Evolutionary conservation across 169 alveolate species (phyloP), one percentile per base, ranked within the genome.

Genomic region (Besnoitia besnoiti): DNA sequence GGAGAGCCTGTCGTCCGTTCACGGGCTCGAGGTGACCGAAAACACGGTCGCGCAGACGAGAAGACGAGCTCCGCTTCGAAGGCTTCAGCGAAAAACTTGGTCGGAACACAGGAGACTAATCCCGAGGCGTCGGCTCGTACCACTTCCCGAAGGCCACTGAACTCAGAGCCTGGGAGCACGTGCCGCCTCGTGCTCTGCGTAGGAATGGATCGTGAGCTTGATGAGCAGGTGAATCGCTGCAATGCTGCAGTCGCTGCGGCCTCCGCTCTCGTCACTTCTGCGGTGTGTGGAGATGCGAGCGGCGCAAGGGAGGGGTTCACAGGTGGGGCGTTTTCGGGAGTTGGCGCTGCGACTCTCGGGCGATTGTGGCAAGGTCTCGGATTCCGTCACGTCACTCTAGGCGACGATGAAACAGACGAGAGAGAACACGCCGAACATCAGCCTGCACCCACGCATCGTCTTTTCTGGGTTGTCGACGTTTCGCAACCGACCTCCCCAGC

Each of bases 401-500:
- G 24, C 16, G 82, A 51, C n/a, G 67, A 51, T 24, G n/a, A 73
- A 10, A 16, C 47, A n/a, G 82, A n/a, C 47, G 82, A n/a, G 82
- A 0, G 44, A 1, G 82, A 73, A 42, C 82, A 73, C 14, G 14
- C 46, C 21, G 47, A 73, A n/a, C 39, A 73, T n/a, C 67, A 51
- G 67, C 82, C 82, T 0, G 82, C 82, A 19, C 44, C 82, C 39
- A 73, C 46, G 8, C 82, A 73, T 16, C 82, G 82, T 14, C 82
- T 73, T n/a, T 73, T 73, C 46, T 73, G 82, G 82, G 82, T 73
- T n/a, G 82, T 73, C 8, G 82, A 73, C 46, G 82, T 73, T 73
- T 37, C 46, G 47, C 82, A 19, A 8, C 46, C 82, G 8, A 16
- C 47, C 8, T 19, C 16, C 44, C 12, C 44, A 73, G 82, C 16